phyloP scores from a whole-genome alignment of 495 filamentous ascomycete species.

The Immersiella caudata region DNA sequence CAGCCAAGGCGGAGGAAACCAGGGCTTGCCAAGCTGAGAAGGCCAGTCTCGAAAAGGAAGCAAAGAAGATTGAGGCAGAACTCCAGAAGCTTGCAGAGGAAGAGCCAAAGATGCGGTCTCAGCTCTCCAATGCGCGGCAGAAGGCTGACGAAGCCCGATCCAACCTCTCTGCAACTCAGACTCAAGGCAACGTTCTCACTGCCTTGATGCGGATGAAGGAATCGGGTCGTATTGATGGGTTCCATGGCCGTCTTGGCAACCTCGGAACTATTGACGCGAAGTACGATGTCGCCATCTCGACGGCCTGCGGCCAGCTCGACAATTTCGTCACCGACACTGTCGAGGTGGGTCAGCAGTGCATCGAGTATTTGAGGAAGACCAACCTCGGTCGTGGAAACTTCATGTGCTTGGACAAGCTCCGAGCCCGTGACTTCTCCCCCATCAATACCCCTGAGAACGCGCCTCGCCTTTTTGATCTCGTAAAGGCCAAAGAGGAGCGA shows the following conservation, averaged over 20 bases:
- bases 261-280: conserved; percentile 92
- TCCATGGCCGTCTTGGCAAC: conserved; percentile 93
- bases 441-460: conserved; percentile 91
- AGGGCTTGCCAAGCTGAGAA: conserved; percentile 75
- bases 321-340: conserved; percentile 96
- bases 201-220: conserved; percentile 94
- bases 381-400: conserved; percentile 97
- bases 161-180: conserved; percentile 85
- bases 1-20: conserved; percentile 71
- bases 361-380: conserved; percentile 95
- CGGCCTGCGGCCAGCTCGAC: conserved; percentile 86
- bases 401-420: conserved; percentile 87
- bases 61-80: conserved; percentile 67
- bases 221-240: conserved; percentile 93
- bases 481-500: conserved; percentile 82
- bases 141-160: conserved; percentile 94
- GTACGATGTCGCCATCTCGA: conserved; percentile 96
- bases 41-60: conserved; percentile 71
- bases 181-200: conserved; percentile 86
- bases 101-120: conserved; percentile 77
- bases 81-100: conserved; percentile 69
- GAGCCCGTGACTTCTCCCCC: conserved; percentile 69
- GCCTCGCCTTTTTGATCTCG: conserved; percentile 88
- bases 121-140: conserved; percentile 84
- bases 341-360: conserved; percentile 93